Evolutionary conservation across 2,329 filamentous ascomycete genomes (phyloP).

Genomic region (Nothophaeocryptopus gaeumannii): DNA sequence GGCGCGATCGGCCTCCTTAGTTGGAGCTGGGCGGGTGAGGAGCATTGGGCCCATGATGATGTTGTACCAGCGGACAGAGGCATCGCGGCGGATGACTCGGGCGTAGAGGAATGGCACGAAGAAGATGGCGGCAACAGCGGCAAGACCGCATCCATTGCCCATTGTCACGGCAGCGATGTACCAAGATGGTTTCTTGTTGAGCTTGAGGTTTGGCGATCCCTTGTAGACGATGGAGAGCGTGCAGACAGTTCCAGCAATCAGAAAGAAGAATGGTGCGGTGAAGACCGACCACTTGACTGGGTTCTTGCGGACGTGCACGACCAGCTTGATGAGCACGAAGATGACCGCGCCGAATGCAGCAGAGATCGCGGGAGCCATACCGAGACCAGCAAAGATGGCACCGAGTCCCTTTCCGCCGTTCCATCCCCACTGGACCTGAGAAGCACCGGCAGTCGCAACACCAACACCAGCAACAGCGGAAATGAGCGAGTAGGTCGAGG

Average conservation of each 20-base stretch:
- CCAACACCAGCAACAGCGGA: conserved; percentile 60
- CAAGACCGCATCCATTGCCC: conserved; percentile 36
- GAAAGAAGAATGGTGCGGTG: conserved; percentile 50
- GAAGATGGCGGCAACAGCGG: conserved; percentile 43
- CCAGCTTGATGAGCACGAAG: conserved; percentile 50
- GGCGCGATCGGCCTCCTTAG: conserved; percentile 51
- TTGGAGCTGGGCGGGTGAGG: conserved; percentile 53
- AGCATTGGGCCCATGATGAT: conserved; percentile 38
- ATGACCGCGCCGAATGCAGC: conserved; percentile 49
- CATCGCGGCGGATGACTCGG: conserved; percentile 34
- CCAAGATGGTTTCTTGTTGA: conserved; percentile 43
- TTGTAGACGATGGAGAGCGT: conserved; percentile 59
- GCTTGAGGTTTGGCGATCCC: conserved; percentile 42
- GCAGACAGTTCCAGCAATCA: conserved; percentile 48
- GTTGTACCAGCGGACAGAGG: conserved; percentile 33
- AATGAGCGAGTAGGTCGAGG: conserved; percentile 61
- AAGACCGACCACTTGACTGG: conserved; percentile 51
- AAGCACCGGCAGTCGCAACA: conserved; percentile 52
- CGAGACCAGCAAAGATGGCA: conserved; percentile 45
- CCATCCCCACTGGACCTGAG: conserved; percentile 44
- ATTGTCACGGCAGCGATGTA: conserved; percentile 54
- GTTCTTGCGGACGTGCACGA: conserved; percentile 50
- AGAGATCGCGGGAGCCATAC: conserved; percentile 50
- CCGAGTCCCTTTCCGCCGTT: conserved; percentile 43
- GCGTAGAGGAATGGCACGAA: conserved; percentile 37